These are phyloP conservation scores for Vitis amurensis DNA, from an alignment of 164 flowering plant genomes.

Conservation along the genomic window DNA sequence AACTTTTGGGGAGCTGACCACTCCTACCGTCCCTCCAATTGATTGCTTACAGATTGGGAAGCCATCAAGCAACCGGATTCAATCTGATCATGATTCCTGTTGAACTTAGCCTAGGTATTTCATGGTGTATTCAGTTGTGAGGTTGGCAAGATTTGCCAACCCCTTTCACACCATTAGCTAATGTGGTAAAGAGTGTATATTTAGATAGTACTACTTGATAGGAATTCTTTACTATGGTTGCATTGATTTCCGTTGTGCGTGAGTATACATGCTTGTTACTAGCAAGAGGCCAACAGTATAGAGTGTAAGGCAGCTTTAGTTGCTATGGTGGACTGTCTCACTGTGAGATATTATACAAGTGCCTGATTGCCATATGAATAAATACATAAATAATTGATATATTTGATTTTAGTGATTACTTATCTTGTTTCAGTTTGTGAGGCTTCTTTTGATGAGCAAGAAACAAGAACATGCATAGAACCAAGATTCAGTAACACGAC, in stretches of 20 bases:
- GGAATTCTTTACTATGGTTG: slow-evolving; percentile 14
- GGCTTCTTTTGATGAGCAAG: too few relatives aligned
- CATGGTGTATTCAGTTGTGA: slow-evolving; percentile 43
- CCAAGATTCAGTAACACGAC: too few relatives aligned
- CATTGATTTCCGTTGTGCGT: slow-evolving; percentile 12
- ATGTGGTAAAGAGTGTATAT: slow-evolving; percentile 24
- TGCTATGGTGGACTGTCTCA: slow-evolving; percentile 9
- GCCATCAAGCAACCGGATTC: slow-evolving; percentile 69
- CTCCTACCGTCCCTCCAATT: slow-evolving; percentile 85
- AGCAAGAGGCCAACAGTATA: slow-evolving; percentile 4
- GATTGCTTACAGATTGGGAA: slow-evolving; percentile 80
- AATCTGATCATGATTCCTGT: slow-evolving; percentile 62
- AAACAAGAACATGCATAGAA: too few relatives aligned
- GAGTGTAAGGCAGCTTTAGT: slow-evolving; percentile 8
- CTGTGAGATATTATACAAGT: slow-evolving; percentile 10
- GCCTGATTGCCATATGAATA: neutral
- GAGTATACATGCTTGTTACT: slow-evolving; percentile 13
- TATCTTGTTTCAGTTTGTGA: too few relatives aligned
- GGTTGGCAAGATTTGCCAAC: slow-evolving; percentile 54
- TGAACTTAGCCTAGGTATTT: slow-evolving; percentile 24
- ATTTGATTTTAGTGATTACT: too few relatives aligned
- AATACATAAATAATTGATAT: too few relatives aligned
- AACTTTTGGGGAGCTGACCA: slow-evolving; percentile 73
- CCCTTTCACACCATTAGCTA: slow-evolving; percentile 50
- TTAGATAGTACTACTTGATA: slow-evolving; percentile 6